phyloP scores from a whole-genome alignment of 2,329 filamentous ascomycete genomes.

The Arthrocladium fulminans region DNA sequence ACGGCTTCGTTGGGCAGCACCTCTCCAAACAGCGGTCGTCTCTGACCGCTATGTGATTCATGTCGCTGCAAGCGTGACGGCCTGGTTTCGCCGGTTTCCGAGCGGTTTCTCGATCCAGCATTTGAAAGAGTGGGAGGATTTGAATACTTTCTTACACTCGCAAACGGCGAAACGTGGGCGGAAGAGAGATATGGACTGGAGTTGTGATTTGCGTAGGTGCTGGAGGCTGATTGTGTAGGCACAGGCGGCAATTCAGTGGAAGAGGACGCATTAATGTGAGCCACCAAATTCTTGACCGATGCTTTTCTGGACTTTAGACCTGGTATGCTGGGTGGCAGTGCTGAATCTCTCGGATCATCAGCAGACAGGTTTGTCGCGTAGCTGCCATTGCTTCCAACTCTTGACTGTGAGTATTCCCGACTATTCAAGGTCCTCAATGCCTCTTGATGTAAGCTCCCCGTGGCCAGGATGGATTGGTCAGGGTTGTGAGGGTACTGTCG shows the following conservation, averaged over 20 bases:
- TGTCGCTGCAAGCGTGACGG: background rate
- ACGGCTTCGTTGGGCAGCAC: conserved; percentile 48
- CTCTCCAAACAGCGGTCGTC: conserved; percentile 57
- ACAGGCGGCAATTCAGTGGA: conserved; percentile 37
- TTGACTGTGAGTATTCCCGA: conserved; percentile 13
- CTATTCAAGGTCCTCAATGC: conserved; percentile 16
- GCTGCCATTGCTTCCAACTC: conserved; percentile 10
- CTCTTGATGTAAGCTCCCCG: conserved; percentile 23
- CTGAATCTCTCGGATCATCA: conserved; percentile 2
- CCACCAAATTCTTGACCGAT: conserved; percentile 74
- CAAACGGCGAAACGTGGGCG: conserved; percentile 1
- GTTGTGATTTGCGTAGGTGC: conserved; percentile 20
- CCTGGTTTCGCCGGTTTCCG: background rate
- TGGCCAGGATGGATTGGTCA: background rate
- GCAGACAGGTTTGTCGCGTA: conserved; percentile 1
- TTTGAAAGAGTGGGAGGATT: conserved; percentile 14
- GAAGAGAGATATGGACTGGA: conserved; percentile 25
- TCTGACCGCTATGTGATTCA: conserved; percentile 6
- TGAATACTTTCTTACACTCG: background rate
- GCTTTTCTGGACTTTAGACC: conserved; percentile 38
- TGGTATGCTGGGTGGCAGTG: conserved; percentile 3
- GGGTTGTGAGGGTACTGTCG: conserved; percentile 29
- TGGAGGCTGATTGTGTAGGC: conserved; percentile 28
- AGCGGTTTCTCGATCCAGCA: background rate
- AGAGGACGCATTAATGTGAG: conserved; percentile 59